A percentile compares a stretch with the other conserved stretches of the same genome.
Conservation (phyloP, 495 filamentous ascomycete species). For the Cercophora sp. region DNA sequence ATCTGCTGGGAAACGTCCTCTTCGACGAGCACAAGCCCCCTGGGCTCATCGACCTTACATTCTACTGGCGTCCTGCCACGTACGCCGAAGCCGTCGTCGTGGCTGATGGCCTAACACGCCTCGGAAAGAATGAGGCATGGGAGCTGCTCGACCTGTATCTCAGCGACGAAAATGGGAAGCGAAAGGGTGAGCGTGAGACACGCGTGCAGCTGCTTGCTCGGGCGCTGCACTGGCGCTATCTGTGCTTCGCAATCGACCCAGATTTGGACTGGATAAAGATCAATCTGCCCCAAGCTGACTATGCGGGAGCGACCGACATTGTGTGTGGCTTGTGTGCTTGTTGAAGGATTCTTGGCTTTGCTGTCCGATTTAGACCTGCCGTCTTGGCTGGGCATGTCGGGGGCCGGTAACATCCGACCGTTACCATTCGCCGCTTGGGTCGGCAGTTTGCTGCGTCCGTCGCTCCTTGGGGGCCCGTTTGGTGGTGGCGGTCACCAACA, state of each 20-base stretch:
- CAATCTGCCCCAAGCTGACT: background rate
- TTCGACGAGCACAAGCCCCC: background rate
- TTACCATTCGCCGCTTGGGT: no score
- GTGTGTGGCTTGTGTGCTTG: background rate
- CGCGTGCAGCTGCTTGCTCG: background rate
- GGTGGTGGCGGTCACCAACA: no score
- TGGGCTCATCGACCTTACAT: background rate
- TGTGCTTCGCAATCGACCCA: conserved; percentile 3
- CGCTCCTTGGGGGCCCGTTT: no score
- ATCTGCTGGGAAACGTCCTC: background rate
- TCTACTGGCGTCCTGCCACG: conserved; percentile 2
- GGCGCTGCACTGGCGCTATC: conserved; percentile 6
- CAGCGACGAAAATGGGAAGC: background rate
- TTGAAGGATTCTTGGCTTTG: no score
- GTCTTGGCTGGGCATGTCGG: no score
- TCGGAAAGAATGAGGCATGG: background rate
- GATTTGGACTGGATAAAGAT: background rate
- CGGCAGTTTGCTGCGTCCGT: no score
- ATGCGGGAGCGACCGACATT: background rate
- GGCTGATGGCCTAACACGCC: background rate
- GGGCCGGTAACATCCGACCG: no score
- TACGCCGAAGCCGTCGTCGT: background rate
- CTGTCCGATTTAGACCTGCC: no score
- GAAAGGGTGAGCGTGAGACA: background rate
- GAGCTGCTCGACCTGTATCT: background rate